Percentiles rank a stretch among this genome's conserved stretches.
These are phyloP conservation scores for Phaffia rhodozyma DNA, from an alignment of 1,284 basidiomycete species.

Conservation along the genomic window DNA sequence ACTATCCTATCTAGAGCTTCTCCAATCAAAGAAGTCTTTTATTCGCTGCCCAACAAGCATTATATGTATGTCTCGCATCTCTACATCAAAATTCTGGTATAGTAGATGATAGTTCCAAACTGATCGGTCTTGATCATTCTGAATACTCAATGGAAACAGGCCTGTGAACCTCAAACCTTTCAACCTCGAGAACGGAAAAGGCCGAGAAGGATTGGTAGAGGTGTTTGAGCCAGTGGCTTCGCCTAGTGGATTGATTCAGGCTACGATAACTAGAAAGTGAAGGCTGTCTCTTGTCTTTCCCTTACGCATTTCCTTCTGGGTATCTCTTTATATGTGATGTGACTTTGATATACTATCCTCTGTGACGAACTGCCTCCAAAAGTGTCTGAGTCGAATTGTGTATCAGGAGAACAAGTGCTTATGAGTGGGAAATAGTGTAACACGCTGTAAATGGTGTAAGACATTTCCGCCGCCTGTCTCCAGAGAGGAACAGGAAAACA, in stretches of 20 bases:
- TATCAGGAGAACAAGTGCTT: too few relatives aligned
- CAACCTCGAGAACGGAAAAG: conserved; percentile 39
- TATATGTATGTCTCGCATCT: conserved; percentile 47
- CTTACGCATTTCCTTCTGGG: too few relatives aligned
- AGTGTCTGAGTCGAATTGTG: too few relatives aligned
- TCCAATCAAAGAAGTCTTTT: conserved; percentile 52
- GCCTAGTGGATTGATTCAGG: conserved; percentile 43
- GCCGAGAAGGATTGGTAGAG: conserved; percentile 53
- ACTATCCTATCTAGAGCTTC: conserved; percentile 55
- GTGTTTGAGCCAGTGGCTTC: conserved; percentile 69
- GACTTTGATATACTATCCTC: too few relatives aligned
- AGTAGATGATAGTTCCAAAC: not conserved
- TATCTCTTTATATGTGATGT: too few relatives aligned
- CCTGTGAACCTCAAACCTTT: conserved; percentile 33
- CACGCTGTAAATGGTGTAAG: too few relatives aligned
- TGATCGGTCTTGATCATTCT: not conserved
- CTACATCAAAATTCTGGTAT: too few relatives aligned
- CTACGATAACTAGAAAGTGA: conserved; percentile 37
- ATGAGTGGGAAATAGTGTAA: too few relatives aligned
- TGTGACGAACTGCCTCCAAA: too few relatives aligned
- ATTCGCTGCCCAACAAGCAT: conserved; percentile 84
- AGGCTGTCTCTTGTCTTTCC: too few relatives aligned
- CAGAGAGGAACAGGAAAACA: too few relatives aligned
- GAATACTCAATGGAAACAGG: conserved; percentile 18
- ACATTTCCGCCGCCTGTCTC: too few relatives aligned